phyloP scores from a whole-genome alignment of 176 grass and related monocot genomes.

The Aegilops bicornis region DNA sequence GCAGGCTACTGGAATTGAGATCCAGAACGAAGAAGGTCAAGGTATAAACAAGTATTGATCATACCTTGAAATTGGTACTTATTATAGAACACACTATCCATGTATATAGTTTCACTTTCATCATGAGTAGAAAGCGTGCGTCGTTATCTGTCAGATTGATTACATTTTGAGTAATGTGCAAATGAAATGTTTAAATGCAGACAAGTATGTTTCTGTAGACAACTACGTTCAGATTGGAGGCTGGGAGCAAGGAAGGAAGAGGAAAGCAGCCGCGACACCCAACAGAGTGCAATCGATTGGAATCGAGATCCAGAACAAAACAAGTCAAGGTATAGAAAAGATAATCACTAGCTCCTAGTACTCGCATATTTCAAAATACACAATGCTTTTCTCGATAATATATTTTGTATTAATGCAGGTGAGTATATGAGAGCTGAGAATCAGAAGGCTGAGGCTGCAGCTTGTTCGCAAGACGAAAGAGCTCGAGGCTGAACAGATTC shows the following conservation, averaged over 20 bases:
- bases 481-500: not conserved
- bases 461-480: not conserved
- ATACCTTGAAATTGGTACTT: not conserved
- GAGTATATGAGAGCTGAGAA: not conserved
- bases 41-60: not conserved
- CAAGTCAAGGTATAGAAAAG: not conserved
- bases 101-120: not conserved
- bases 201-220: not conserved
- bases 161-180: not conserved
- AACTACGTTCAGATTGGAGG: not conserved
- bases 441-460: not conserved
- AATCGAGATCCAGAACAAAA: not conserved
- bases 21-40: not conserved
- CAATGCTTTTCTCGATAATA: not conserved
- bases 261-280: not conserved
- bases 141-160: not conserved
- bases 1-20: not conserved
- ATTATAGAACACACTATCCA: not conserved
- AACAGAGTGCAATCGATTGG: not conserved
- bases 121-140: not conserved
- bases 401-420: not conserved
- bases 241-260: not conserved
- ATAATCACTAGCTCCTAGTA: not conserved
- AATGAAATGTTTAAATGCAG: not conserved
- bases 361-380: not conserved